phyloP scores from a whole-genome alignment of 106 monocot genomes.

The Dioscorea alata region DNA sequence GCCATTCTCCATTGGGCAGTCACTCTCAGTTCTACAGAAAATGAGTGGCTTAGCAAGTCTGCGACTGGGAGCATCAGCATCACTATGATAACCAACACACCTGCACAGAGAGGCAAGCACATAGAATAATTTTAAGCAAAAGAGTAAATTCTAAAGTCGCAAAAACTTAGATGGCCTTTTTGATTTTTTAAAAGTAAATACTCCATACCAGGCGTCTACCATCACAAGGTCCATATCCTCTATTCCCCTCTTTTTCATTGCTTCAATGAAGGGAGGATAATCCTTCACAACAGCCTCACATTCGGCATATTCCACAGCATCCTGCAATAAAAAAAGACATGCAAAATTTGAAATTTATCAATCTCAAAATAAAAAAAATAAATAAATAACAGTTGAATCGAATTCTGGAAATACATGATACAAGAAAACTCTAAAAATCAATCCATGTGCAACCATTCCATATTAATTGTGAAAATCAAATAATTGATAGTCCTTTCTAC shows the following conservation, averaged over 20 bases:
- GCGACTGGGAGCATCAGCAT: conserved; percentile 85
- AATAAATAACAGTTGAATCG: no score
- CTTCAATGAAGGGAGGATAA: conserved; percentile 83
- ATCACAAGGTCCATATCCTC: conserved; percentile 99
- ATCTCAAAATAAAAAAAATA: no score
- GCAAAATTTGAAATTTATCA: no score
- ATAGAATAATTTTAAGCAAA: background rate
- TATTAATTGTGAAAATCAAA: no score
- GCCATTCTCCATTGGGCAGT: conserved; percentile 93
- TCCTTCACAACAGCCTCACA: conserved; percentile 95
- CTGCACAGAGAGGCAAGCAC: conserved; percentile 23
- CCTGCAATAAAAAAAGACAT: conserved; percentile 28
- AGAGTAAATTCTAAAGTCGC: background rate
- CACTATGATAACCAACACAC: conserved; percentile 92
- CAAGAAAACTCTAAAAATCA: no score
- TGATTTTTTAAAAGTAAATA: background rate
- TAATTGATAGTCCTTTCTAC: no score
- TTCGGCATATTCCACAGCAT: conserved; percentile 97
- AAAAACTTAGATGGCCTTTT: background rate
- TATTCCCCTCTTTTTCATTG: conserved; percentile 95
- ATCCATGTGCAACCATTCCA: no score
- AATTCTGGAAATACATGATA: no score
- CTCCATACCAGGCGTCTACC: conserved; percentile 93
- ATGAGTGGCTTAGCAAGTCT: conserved; percentile 89
- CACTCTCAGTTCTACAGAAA: conserved; percentile 96